Conservation (phyloP, 2,329 filamentous ascomycete genomes). For the Colletotrichum tropicicola region DNA sequence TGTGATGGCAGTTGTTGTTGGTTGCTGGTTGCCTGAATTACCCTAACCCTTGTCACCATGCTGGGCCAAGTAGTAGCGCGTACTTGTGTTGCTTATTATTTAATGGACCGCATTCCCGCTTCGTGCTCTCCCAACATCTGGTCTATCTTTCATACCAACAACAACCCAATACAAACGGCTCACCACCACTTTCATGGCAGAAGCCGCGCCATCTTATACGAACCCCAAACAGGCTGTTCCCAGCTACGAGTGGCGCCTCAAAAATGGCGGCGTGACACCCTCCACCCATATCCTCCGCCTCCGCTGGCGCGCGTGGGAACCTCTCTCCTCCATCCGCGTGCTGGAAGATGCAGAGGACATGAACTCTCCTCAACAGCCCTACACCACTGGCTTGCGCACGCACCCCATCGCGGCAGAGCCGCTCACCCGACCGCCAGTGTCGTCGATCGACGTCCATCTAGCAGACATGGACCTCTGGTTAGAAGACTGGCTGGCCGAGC, state of each 20-base stretch:
- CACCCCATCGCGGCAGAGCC: conserved; percentile 2
- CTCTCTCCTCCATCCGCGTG: not conserved
- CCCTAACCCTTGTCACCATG: not conserved
- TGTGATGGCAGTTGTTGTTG: not conserved
- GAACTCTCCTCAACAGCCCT: not conserved
- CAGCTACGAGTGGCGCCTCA: conserved; percentile 1
- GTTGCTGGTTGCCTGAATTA: not conserved
- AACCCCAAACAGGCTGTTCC: not conserved
- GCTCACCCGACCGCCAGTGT: not conserved
- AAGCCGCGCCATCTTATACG: not conserved
- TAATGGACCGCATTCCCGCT: not conserved
- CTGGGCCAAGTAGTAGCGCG: no score
- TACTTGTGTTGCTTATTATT: not conserved
- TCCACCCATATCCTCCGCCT: not conserved
- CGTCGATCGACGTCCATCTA: not conserved
- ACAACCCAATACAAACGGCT: not conserved
- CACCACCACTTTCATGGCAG: not conserved
- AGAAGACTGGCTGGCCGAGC: not conserved
- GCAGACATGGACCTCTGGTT: not conserved
- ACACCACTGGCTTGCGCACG: not conserved
- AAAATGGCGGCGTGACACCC: not conserved
- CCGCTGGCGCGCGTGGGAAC: not conserved
- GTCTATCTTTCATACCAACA: not conserved
- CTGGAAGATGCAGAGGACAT: not conserved
- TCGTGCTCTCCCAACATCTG: not conserved